Evolutionary conservation across 306 rosid species (phyloP), one percentile per base, ranked within the genome.

Genomic region (Medicago arabica): DNA sequence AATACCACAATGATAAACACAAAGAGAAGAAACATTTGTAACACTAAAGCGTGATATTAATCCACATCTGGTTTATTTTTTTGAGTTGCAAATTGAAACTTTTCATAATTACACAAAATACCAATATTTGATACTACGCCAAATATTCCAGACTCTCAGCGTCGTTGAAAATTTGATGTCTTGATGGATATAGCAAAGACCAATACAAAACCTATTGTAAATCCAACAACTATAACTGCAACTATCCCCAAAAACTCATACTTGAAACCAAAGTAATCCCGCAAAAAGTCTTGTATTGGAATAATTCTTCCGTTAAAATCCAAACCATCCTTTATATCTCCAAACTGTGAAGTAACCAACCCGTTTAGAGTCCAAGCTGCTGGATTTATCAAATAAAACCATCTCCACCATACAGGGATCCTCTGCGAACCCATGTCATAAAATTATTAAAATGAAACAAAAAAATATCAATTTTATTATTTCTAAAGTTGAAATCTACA

Each of bases 401-500:
- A 79, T 53, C 68, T 71, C 82, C 88, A 85, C 88, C 88, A 85
- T 6, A 76, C 36, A n/a, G 88, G 88, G 3, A 82, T 82, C 68
- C 78, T 79, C 82, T 78, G 58, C 4, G n/a, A 18, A 7, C 0
- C 64, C 64, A 75, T 75, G 61, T 41, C 34, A 46, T 31, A 8
- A 65, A 17, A 65, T 38, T 65, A 39, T 38, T 64, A 4, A 16
- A 64, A 64, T 16, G 25, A 36, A 63, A 8, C 9, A 36, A 8
- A 62, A 36, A 31, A 0, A 62, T 3, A 31, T 34, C 15, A 63
- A 36, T 28, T n/a, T 16, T 9, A 7, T 63, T 63, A 36, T 15
- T 14, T 59, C 40, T 25, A 59, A 4, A 25, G 40, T 59, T 13
- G 2, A 62, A 64, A 16, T 9, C 8, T 65, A 10, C 8, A 16